These are phyloP conservation scores for Fraxinus dipetala DNA, from an alignment of 305 asterid genomes.

Conservation along the genomic window DNA sequence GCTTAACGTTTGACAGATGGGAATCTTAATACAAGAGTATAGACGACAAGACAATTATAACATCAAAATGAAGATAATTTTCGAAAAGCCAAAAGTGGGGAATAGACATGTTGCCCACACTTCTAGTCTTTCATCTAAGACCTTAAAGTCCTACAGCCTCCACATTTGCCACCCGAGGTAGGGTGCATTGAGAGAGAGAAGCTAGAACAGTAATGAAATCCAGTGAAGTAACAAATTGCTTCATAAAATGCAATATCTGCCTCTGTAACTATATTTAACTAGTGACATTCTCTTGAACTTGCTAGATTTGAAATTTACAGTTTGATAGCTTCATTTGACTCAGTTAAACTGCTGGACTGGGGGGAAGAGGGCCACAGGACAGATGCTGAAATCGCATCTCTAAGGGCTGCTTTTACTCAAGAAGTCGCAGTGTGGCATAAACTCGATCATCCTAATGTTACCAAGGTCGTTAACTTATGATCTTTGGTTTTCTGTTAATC, in stretches of 20 bases:
- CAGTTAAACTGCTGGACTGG: constrained; percentile 89
- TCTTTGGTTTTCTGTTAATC: background rate
- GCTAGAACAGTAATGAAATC: background rate
- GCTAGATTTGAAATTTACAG: constrained; percentile 9
- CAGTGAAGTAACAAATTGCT: background rate
- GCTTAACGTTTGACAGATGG: background rate
- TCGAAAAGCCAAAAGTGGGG: background rate
- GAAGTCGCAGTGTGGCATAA: constrained; percentile 96
- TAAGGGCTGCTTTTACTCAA: constrained; percentile 84
- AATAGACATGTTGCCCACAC: background rate
- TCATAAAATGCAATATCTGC: background rate
- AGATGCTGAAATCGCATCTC: constrained; percentile 65
- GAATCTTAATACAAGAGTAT: background rate
- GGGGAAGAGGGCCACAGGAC: constrained; percentile 89
- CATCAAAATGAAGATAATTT: background rate
- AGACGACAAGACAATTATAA: background rate
- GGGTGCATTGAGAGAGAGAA: background rate
- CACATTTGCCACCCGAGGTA: background rate
- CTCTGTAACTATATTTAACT: background rate
- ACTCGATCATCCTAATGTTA: constrained; percentile 87
- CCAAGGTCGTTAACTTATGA: constrained; percentile 48
- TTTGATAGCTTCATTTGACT: constrained; percentile 21
- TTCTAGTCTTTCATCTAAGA: background rate
- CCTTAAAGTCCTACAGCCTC: background rate
- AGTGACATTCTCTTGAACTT: background rate